Evolutionary conservation across 1,284 basidiomycete genomes (phyloP).

Genomic region (Pterula multifida): DNA sequence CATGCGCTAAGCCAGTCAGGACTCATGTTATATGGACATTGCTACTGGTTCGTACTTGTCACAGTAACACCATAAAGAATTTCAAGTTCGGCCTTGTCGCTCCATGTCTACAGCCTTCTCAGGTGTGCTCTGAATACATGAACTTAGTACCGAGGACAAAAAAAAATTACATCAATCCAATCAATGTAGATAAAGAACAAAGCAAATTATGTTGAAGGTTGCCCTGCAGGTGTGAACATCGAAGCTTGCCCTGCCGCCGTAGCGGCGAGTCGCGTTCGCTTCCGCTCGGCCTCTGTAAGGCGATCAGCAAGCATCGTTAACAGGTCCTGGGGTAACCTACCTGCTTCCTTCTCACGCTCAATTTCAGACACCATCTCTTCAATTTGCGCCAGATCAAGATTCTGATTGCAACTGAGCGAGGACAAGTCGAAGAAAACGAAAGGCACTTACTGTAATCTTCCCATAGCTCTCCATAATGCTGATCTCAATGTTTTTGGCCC

Average conservation of each 20-base stretch:
- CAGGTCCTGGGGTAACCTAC: conserved; percentile 25
- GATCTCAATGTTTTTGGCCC: conserved; percentile 98
- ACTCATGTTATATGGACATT: too few relatives aligned
- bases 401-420: conserved; percentile 32
- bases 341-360: conserved; percentile 91
- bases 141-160: too few relatives aligned
- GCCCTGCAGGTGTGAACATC: conserved; percentile 31
- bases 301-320: neutral
- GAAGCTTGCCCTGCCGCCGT: conserved; percentile 78
- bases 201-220: neutral
- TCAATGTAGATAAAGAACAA: neutral
- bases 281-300: conserved; percentile 72
- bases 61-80: too few relatives aligned
- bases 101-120: too few relatives aligned
- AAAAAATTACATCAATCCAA: too few relatives aligned
- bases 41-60: too few relatives aligned
- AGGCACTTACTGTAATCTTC: conserved; percentile 66
- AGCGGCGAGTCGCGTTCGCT: conserved; percentile 65
- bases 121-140: too few relatives aligned
- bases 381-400: conserved; percentile 76
- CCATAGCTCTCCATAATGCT: conserved; percentile 93
- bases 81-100: too few relatives aligned
- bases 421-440: neutral
- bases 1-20: too few relatives aligned
- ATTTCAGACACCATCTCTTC: conserved; percentile 86